Evolutionary conservation across 805 yeast species (phyloP).

Genomic region (Candida patagonica): DNA sequence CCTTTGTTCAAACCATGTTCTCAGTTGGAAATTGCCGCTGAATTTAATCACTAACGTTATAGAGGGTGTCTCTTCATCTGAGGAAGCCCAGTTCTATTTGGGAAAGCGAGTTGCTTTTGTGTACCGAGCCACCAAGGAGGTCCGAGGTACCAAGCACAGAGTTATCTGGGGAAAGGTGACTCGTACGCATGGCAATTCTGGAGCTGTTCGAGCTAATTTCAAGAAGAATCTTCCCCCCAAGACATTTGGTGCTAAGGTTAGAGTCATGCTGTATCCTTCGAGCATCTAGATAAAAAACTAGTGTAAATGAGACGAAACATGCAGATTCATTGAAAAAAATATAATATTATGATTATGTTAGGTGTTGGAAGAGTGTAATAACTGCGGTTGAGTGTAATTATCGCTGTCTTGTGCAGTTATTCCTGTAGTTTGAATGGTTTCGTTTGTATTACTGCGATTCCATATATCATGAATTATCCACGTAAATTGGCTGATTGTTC

Average conservation of each 20-base stretch:
- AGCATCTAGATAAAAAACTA: slow-evolving; percentile 69
- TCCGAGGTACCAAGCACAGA: slow-evolving; percentile 98
- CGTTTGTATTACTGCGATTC: too few species aligned
- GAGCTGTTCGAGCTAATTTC: slow-evolving; percentile 98
- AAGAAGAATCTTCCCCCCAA: slow-evolving; percentile 98
- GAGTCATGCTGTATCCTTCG: slow-evolving; percentile 99
- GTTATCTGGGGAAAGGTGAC: slow-evolving; percentile 99
- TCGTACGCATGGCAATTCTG: slow-evolving; percentile 98
- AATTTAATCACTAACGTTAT: slow-evolving; percentile 4
- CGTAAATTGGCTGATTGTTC: too few species aligned
- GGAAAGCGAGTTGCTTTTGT: slow-evolving; percentile 99
- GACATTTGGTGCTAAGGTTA: slow-evolving; percentile 99
- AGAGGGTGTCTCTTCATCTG: slow-evolving; percentile 86
- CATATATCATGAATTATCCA: too few species aligned
- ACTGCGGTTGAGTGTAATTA: too few species aligned
- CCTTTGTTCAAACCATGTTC: too few species aligned
- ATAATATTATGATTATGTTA: slow-evolving; percentile 1
- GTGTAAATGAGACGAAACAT: slow-evolving; percentile 1
- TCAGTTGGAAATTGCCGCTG: too few species aligned
- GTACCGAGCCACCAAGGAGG: slow-evolving; percentile 96
- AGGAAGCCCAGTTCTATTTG: slow-evolving; percentile 97
- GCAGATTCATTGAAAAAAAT: slow-evolving; percentile 1
- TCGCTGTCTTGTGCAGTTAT: too few species aligned
- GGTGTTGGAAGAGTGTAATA: too few species aligned
- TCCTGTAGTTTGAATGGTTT: too few species aligned